Evolutionary conservation across 768 basidiomycete genomes (phyloP), one percentile per base, ranked within the genome.

Genomic region (Astraeus odoratus): DNA sequence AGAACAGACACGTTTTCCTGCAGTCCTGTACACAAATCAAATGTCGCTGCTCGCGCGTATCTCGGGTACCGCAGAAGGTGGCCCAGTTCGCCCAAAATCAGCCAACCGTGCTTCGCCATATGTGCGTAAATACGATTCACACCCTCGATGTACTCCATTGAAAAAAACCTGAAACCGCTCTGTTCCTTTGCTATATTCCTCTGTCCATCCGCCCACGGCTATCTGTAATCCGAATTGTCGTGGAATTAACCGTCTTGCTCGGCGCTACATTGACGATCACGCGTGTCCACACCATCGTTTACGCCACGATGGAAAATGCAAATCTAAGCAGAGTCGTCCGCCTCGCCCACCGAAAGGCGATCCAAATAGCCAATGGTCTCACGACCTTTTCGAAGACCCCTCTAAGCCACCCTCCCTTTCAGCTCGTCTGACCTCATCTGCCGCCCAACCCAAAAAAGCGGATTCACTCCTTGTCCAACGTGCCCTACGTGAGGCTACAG

Each of bases 381-480:
- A 87, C 55, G 85, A 87, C 60, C 63, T 86, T 43, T 87, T 66
- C 53, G 79, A 83, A 46, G 63, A 69, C 7, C 73, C 76, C 53
- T 76, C 78, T 58, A 78, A 77, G 12, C 64, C 64, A 1, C n/a
- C n/a, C n/a, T 64, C 67, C 2, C 76, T 86, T 45, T 75, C 75
- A 23, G 69, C 80, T 18, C 78, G 85, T 25, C 60, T 86, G 40
- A 71, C 55, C 37, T 64, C 50, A 59, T 69, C 39, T 63, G 75
- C 45, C 39, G 59, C 46, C 52, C 66, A 43, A 23, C 66, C 65
- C 0, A 80, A 78, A 13, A 82, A 77, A 53, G 67, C 80, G 38
- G 75, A 69, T 50, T 77, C 63, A 65, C 68, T 65, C 15, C 72
- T 81, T 35, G 76, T 76, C 12, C 75, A 80, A 47, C 77, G 74